Evolutionary conservation across 495 filamentous ascomycete species (phyloP).

Genomic region (Penicillium coprophilum): DNA sequence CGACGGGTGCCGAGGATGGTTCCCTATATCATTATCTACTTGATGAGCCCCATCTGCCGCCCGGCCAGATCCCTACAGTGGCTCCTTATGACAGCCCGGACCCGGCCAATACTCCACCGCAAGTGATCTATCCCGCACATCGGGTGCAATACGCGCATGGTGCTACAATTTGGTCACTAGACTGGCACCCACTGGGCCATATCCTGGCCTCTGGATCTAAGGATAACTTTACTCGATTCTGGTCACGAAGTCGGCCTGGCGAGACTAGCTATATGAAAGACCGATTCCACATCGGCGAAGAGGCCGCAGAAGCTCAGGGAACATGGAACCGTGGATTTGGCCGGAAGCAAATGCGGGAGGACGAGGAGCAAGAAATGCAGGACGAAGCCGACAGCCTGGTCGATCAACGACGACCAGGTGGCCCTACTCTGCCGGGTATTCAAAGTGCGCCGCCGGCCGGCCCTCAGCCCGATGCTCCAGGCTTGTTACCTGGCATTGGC

Average conservation of each 20-base stretch:
- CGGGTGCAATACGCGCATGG: slow-evolving; percentile 82
- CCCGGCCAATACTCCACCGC: slow-evolving; percentile 71
- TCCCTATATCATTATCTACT: slow-evolving; percentile 88
- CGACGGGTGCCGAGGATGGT: slow-evolving; percentile 86
- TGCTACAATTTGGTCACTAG: slow-evolving; percentile 91
- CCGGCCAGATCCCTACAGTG: slow-evolving; percentile 62
- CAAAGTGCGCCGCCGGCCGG: slow-evolving; percentile 37
- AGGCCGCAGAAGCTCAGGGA: slow-evolving; percentile 87
- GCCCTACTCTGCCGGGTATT: slow-evolving; percentile 53
- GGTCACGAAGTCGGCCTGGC: slow-evolving; percentile 84
- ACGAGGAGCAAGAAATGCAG: slow-evolving; percentile 88
- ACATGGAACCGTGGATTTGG: slow-evolving; percentile 84
- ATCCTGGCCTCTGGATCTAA: slow-evolving; percentile 98
- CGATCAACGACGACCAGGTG: slow-evolving; percentile 75
- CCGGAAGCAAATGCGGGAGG: slow-evolving; percentile 77
- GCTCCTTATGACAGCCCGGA: slow-evolving; percentile 81
- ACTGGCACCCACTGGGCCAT: slow-evolving; percentile 96
- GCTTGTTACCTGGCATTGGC: slow-evolving; percentile 48
- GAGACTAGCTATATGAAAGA: slow-evolving; percentile 82
- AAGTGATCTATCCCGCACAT: slow-evolving; percentile 87
- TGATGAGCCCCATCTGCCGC: slow-evolving; percentile 82
- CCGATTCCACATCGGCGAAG: slow-evolving; percentile 90
- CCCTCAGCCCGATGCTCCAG: slow-evolving; percentile 36
- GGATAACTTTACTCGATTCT: slow-evolving; percentile 94
- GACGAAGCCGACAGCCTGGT: slow-evolving; percentile 92